These are phyloP conservation scores for Mariannaea sp. DNA, from an alignment of 2,329 filamentous ascomycete species.

Conservation along the genomic window DNA sequence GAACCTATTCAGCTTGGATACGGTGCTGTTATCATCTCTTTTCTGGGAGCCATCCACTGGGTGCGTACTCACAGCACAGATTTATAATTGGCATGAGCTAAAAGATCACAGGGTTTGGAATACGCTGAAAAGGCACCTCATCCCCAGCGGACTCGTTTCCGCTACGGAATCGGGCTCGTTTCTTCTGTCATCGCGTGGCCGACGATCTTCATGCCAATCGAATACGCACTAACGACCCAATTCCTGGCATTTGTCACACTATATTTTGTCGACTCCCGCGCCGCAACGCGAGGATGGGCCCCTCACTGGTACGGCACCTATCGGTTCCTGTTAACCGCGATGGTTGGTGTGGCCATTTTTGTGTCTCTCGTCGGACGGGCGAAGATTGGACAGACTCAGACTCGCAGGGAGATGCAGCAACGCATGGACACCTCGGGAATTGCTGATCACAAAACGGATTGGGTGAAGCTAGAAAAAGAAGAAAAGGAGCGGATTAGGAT, in stretches of 20 bases:
- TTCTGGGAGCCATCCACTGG: constrained; percentile 92
- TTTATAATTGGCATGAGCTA: constrained; percentile 14
- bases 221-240: constrained; percentile 84
- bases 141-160: constrained; percentile 68
- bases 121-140: constrained; percentile 72
- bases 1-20: constrained; percentile 92
- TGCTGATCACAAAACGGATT: constrained; percentile 48
- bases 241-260: constrained; percentile 84
- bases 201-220: constrained; percentile 80
- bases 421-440: constrained; percentile 44
- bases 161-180: constrained; percentile 82
- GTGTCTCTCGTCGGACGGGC: constrained; percentile 81
- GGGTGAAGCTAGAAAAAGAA: constrained; percentile 51
- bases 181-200: constrained; percentile 87
- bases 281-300: constrained; percentile 75
- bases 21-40: constrained; percentile 90
- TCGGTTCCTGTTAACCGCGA: constrained; percentile 88
- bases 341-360: constrained; percentile 83
- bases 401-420: constrained; percentile 43
- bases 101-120: constrained; percentile 66
- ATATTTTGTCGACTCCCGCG: constrained; percentile 82
- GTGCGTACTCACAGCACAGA: constrained; percentile 40
- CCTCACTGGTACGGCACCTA: constrained; percentile 88
- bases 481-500: constrained; percentile 46
- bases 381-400: constrained; percentile 60